Evolutionary conservation across 192 early-diverging fungal genomes (phyloP), one percentile per base, ranked within the genome.

Genomic region (Chytriomyces confervae): DNA sequence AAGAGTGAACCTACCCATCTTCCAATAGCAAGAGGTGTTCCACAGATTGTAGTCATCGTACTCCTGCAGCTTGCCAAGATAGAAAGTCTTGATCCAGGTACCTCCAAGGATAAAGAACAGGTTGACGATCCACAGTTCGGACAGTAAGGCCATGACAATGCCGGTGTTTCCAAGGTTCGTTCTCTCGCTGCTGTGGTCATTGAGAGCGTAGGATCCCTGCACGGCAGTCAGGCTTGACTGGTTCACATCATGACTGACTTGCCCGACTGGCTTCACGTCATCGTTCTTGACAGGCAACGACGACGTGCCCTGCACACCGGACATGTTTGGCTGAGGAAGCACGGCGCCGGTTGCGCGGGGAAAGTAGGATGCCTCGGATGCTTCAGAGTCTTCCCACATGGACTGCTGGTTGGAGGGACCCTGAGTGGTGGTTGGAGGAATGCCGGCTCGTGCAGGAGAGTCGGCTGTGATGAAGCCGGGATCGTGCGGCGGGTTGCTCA

Each of bases 11-110:
- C 10, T 63, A 88, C 87, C 83, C 18, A 89, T 46, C 74, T 89
- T 89, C 88, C 88, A 89, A 69, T 80, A 87, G 82, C 88, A 89
- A 6, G 80, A 49, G 47, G 57, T 53, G 81, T 88, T 86, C 88
- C 88, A 89, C 27, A 87, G 62, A 53, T 82, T 71, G 49, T 64
- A 50, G 65, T 89, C 88, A 24, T 50, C 74, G 72, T 89, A 89
- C 20, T 57, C 36, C 50, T 76, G 75, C 50, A 70, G 51, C 50
- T 79, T 73, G 9, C 77, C 77, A 3, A 86, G 24, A 76, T 76
- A 71, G 66, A 89, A 89, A 5, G 80, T 80, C 82, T 85, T 80
- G 49, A 76, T 36, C 63, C 77, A 87, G 8, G 83, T 86, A 7
- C 76, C 76, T 18, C 86, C 86, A n/a, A 85, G 49, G 50, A 88